Percentiles rank a stretch among this genome's conserved stretches.
Conservation (phyloP, 768 basidiomycete species). For the Auriscalpium orientale region DNA sequence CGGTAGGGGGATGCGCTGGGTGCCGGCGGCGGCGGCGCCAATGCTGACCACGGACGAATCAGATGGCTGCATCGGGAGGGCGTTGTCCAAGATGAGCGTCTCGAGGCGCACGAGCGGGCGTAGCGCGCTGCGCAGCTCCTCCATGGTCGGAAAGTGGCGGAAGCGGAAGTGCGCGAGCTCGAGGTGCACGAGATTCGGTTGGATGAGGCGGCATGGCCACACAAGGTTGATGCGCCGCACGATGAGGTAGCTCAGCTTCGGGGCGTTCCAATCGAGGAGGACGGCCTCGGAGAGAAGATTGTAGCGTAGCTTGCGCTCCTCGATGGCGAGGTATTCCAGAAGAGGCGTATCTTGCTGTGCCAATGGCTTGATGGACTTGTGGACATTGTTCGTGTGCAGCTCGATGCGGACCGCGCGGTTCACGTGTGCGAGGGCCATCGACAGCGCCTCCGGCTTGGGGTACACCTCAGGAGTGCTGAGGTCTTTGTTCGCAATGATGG, state of each 20-base stretch:
- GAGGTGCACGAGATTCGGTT: slow-evolving; percentile 10
- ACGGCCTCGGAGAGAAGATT: neutral
- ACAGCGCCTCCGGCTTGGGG: neutral
- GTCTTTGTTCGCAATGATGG: slow-evolving; percentile 6
- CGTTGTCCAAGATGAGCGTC: slow-evolving; percentile 9
- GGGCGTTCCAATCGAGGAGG: slow-evolving; percentile 6
- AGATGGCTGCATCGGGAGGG: slow-evolving; percentile 6
- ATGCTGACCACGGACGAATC: neutral
- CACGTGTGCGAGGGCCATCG: slow-evolving; percentile 5
- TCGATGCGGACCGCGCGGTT: slow-evolving; percentile 8
- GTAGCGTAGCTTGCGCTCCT: slow-evolving; percentile 3
- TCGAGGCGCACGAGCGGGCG: slow-evolving; percentile 4
- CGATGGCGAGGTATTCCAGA: slow-evolving; percentile 7
- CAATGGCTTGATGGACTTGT: slow-evolving; percentile 5
- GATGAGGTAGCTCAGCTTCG: slow-evolving; percentile 5
- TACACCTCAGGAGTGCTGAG: neutral
- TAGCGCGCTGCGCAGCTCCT: slow-evolving; percentile 7
- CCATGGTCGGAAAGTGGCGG: neutral
- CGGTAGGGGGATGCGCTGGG: slow-evolving; percentile 3
- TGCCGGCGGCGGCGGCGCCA: neutral
- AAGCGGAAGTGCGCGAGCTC: slow-evolving; percentile 7
- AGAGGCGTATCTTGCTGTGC: slow-evolving; percentile 1
- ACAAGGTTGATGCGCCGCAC: slow-evolving; percentile 5
- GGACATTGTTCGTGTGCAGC: slow-evolving; percentile 1
- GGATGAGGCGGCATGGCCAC: slow-evolving; percentile 12